Percentiles rank a stretch among this genome's conserved stretches.
Conservation (phyloP, 2,329 filamentous ascomycete genomes). For the Cercospora sp. region DNA sequence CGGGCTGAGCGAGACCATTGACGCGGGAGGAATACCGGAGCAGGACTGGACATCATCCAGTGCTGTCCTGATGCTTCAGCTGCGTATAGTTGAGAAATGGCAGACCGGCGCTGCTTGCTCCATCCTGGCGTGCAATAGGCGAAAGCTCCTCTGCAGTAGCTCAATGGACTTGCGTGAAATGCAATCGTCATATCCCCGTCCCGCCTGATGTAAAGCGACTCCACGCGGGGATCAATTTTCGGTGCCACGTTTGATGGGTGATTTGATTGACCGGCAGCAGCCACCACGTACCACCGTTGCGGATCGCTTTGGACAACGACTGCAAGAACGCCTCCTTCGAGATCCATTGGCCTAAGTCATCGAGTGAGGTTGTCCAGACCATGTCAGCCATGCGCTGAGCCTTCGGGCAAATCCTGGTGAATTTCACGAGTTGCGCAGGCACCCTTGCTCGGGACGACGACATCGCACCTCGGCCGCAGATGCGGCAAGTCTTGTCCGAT, state of each 20-base stretch:
- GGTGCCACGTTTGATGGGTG: not conserved
- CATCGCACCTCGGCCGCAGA: not conserved
- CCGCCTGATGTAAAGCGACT: not conserved
- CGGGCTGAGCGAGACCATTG: not conserved
- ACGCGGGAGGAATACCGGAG: not conserved
- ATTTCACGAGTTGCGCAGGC: not conserved
- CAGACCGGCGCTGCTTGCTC: not conserved
- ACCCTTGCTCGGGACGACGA: not conserved
- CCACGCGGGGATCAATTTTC: not conserved
- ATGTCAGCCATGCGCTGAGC: not conserved
- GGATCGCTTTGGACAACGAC: not conserved
- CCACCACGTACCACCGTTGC: not conserved
- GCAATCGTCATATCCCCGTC: not conserved
- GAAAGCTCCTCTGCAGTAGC: not conserved
- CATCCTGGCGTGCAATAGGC: not conserved
- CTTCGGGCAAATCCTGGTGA: not conserved
- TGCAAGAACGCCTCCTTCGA: not conserved
- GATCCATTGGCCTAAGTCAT: not conserved
- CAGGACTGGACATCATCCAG: not conserved
- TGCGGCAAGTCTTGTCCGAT: not conserved
- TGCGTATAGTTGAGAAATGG: not conserved
- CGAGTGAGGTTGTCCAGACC: not conserved
- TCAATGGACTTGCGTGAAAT: not conserved
- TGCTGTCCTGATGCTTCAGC: not conserved
- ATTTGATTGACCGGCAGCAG: not conserved